Evolutionary conservation across 495 filamentous ascomycete genomes (phyloP), one percentile per base, ranked within the genome.

Genomic region (Xylaria palmicola): DNA sequence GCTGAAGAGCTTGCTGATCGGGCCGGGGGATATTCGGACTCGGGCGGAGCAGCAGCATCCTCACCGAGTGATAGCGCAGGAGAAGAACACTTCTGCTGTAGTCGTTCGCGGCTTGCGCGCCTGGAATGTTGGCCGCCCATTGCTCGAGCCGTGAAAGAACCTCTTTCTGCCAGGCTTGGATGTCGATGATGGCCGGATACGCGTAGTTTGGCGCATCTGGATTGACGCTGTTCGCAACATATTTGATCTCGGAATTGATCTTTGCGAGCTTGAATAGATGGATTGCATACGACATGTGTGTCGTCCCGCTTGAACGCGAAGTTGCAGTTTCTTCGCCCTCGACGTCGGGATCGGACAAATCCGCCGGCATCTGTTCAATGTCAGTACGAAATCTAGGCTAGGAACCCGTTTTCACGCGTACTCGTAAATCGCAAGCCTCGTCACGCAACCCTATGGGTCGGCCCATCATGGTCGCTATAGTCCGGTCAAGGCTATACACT

Each of bases 161-260:
- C 26, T 76, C 73, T 12, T 56, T 62, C 52, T 81, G 74, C 78
- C 78, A 81, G 6, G 62, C 34, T 20, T 68, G 51, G 13, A 79
- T 75, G 37, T 81, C 75, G 7, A 63, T 63, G 2, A 78, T 53
- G 1, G 71, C 70, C 4, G 78, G 78, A 36, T 73, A 75, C 3
- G 77, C 74, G 45, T 79, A 78, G 12, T 60, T 66, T 4, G 77
- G 77, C 6, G 66, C 59, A 12, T 74, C 71, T 37, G 74, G 70
- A 58, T 68, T 72, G 47, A 80, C 69, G 53, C 76, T 77, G 45
- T 80, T 75, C 69, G 77, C 75, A 43, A 80, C 65, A 53, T 80
- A 81, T 67, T 81, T 81, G 34, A 80, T 81, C 53, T 79, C 77
- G 1, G 77, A 81, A 50, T 80, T 79, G 17, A 80, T 55, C 13